Evolutionary conservation across 108 stramenopile genomes (phyloP), one percentile per base, ranked within the genome.

Genomic region (Pelagomonas calceolata): DNA sequence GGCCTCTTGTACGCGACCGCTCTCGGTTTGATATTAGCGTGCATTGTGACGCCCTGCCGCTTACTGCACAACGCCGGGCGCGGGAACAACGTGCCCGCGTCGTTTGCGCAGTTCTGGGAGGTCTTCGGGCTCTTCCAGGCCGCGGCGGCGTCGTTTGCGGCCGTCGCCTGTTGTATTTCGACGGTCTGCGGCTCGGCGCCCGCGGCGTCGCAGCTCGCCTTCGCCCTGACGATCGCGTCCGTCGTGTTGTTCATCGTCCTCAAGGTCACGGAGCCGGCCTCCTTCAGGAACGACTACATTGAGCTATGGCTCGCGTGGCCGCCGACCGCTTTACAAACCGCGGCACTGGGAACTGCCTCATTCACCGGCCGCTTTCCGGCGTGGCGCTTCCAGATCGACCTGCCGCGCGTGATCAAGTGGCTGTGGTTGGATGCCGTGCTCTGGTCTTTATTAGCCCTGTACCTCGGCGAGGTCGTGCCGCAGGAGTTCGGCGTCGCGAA

Each of bases 361-460:
- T 26, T 26, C 51, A 26, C 29, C 7, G 51, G 21, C 51, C 3
- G 10, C 7, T 60, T 26, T 26, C 51, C 51, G 21, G 21, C 26
- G 21, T 4, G 0, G 21, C n/a, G n/a, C n/a, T 17, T 60, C 7
- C 51, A 26, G 21, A 26, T 12, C 7, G 3, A 4, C 7, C 21
- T 60, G 7, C 21, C 51, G 51, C 14, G 1, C 51, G 51, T 60
- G 21, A 60, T 26, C 21, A 60, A 16, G 16, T 72, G 79, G 80
- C 80, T 82, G 10, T 71, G 77, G n/a, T 36, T 81, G 31, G 85
- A 85, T 63, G 65, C 73, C 29, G 31, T 76, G 32, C 34, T 85
- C 30, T 86, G 81, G 69, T 75, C 76, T 18, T 15, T 79, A 21
- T 45, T 85, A 5, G 84, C 85, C 1, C 83, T 80, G 80, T 86